Evolutionary conservation across 2,329 filamentous ascomycete genomes (phyloP).

Genomic region (Aspergillus melleus): DNA sequence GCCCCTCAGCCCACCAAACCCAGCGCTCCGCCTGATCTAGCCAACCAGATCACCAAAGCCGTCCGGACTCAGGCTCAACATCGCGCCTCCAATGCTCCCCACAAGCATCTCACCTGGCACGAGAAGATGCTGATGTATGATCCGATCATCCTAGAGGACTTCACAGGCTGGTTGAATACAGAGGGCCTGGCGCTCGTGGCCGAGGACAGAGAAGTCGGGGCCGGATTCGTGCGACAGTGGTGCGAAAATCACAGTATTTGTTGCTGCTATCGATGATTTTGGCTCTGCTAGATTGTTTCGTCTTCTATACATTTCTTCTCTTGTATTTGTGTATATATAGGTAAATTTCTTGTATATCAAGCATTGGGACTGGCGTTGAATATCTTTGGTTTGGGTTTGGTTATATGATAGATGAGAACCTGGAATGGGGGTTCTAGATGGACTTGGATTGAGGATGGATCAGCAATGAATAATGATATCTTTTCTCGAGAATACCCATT

Average conservation of each 20-base stretch:
- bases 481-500: no score
- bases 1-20: not conserved
- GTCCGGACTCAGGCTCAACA: conserved; percentile 45
- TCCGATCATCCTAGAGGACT: conserved; percentile 82
- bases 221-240: conserved; percentile 77
- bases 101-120: conserved; percentile 67
- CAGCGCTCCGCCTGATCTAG: conserved; percentile 39
- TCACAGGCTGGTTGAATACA: conserved; percentile 78
- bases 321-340: not conserved
- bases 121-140: conserved; percentile 95
- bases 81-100: conserved; percentile 33
- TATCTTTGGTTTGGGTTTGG: no score
- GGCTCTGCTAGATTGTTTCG: not conserved
- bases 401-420: no score
- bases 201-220: conserved; percentile 64
- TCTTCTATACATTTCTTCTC: not conserved
- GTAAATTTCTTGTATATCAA: not conserved
- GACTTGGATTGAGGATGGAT: no score
- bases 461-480: no score
- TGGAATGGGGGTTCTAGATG: no score
- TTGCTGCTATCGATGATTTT: conserved; percentile 64
- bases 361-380: no score
- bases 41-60: conserved; percentile 49
- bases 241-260: conserved; percentile 85
- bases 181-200: conserved; percentile 64